Conservation (phyloP, 306 rosid genomes). For the Gleditsia sinensis region DNA sequence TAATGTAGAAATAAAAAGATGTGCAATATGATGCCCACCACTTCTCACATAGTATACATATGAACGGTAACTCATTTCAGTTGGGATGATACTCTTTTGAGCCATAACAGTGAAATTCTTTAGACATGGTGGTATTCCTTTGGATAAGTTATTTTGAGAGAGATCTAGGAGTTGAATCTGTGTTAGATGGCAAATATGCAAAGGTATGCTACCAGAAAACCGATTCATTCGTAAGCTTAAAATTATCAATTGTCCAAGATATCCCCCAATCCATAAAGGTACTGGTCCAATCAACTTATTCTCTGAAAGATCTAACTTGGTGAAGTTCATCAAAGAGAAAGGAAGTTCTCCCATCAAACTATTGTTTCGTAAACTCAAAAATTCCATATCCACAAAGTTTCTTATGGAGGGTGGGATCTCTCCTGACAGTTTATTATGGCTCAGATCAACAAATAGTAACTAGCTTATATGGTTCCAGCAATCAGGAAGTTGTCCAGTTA, state of each 20-base stretch:
- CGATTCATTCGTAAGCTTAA: slow-evolving; percentile 12
- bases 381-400: not conserved
- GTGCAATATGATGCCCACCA: too few relatives aligned
- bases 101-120: not conserved
- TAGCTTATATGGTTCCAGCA: not conserved
- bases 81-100: not conserved
- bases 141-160: not conserved
- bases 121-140: not conserved
- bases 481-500: not conserved
- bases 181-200: not conserved
- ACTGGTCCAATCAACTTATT: not conserved
- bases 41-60: not conserved
- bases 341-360: not conserved
- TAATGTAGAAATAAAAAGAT: not conserved
- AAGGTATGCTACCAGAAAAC: not conserved
- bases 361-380: not conserved
- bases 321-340: not conserved
- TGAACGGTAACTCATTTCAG: fast-evolving
- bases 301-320: not conserved
- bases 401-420: not conserved
- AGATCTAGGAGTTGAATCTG: slow-evolving; percentile 12
- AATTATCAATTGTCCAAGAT: not conserved
- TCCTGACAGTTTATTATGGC: not conserved
- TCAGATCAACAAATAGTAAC: not conserved
- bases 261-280: slow-evolving; percentile 24